phyloP scores from a whole-genome alignment of 345 rosid species.

The Microthlaspi erraticum region DNA sequence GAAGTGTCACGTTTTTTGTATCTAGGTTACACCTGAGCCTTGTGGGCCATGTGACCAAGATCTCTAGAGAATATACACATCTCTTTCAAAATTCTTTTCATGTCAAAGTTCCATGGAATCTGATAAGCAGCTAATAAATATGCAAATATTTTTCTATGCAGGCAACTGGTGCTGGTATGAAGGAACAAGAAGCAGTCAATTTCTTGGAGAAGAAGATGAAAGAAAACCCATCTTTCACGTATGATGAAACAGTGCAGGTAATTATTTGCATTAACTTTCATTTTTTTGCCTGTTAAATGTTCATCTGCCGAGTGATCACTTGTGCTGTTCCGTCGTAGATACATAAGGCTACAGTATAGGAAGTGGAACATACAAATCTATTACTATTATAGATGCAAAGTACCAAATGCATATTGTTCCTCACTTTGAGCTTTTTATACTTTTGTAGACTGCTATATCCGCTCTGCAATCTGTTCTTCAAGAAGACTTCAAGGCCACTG shows the following conservation, averaged over 20 bases:
- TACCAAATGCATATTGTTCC: not conserved
- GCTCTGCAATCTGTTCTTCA: conserved; percentile 90
- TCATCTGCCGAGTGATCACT: too few species aligned
- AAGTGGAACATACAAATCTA: not conserved
- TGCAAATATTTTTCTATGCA: conserved; percentile 42
- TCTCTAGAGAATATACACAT: not conserved
- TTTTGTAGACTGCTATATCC: conserved; percentile 64
- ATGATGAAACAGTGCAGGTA: conserved; percentile 98
- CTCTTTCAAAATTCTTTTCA: not conserved
- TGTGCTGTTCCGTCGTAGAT: not conserved
- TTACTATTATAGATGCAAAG: not conserved
- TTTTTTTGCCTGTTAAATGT: not conserved
- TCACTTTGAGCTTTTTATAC: conserved; percentile 3
- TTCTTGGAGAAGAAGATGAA: conserved; percentile 99
- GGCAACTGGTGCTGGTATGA: conserved; percentile 99
- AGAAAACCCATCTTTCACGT: conserved; percentile 82
- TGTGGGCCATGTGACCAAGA: not conserved
- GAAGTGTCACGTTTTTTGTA: not conserved
- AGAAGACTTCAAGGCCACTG: conserved; percentile 96
- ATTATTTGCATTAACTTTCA: not conserved
- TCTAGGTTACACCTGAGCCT: not conserved
- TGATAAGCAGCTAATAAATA: not conserved
- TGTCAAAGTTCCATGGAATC: not conserved
- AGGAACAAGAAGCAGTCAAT: conserved; percentile 98
- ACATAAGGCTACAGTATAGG: not conserved